Percentiles rank a stretch among this genome's conserved stretches.
These are phyloP conservation scores for Fusarium floridanum DNA, from an alignment of 2,329 filamentous ascomycete genomes.

Conservation along the genomic window DNA sequence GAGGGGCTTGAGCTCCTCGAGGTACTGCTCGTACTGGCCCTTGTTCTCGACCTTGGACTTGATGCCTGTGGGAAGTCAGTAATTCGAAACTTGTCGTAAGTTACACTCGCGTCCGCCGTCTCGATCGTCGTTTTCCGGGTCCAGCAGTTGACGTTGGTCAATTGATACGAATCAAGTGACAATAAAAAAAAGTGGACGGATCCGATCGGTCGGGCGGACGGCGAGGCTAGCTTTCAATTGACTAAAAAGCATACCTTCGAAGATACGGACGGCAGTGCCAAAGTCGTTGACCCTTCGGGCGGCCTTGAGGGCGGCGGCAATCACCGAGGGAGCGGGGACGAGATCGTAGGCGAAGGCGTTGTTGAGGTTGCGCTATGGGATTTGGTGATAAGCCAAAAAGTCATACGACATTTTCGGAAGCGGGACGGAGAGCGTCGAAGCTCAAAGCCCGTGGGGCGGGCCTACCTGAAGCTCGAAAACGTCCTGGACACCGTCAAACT, in stretches of 20 bases:
- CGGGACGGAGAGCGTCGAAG: constrained; percentile 36
- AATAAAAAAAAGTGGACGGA: constrained; percentile 7
- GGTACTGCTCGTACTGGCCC: constrained; percentile 96
- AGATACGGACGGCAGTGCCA: constrained; percentile 97
- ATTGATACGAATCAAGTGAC: constrained; percentile 20
- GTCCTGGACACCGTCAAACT: constrained; percentile 97
- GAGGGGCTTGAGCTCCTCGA: constrained; percentile 91
- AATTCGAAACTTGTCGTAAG: neutral
- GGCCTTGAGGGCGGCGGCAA: constrained; percentile 91
- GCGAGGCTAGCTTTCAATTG: constrained; percentile 31
- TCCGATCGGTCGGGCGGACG: constrained; percentile 23
- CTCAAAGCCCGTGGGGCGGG: constrained; percentile 39
- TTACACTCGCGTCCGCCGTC: constrained; percentile 9
- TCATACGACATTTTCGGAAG: constrained; percentile 49
- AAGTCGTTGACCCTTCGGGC: constrained; percentile 98
- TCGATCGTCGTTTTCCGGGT: neutral
- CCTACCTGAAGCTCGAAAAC: constrained; percentile 99
- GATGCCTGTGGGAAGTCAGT: constrained; percentile 73
- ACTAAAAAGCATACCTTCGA: constrained; percentile 80
- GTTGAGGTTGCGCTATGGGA: constrained; percentile 85
- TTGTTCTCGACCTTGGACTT: constrained; percentile 99
- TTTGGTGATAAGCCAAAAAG: constrained; percentile 47
- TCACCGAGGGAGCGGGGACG: constrained; percentile 91
- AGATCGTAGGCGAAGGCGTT: constrained; percentile 99
- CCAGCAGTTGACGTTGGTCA: constrained; percentile 14